Percentiles rank a stretch among this genome's conserved stretches.
phyloP scores from a whole-genome alignment of 768 basidiomycete genomes.

The Tremella fuciformis region DNA sequence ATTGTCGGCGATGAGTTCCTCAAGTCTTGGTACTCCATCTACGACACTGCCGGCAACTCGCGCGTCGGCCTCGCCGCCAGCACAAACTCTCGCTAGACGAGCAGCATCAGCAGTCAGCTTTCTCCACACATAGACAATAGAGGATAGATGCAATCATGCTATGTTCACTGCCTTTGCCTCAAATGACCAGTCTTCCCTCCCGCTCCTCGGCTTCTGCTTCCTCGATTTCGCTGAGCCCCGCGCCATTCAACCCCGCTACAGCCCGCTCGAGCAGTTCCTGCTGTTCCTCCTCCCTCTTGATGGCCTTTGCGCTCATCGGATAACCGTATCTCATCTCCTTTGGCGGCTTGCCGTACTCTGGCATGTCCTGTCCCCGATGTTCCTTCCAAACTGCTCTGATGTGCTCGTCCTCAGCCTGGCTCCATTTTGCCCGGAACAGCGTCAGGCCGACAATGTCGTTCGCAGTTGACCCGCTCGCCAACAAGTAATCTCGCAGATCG shows the following conservation, averaged over 20 bases:
- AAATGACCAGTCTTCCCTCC: too few relatives aligned
- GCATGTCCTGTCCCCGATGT: constrained; percentile 17
- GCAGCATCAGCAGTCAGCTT: too few relatives aligned
- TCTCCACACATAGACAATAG: too few relatives aligned
- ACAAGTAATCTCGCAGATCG: constrained; percentile 16
- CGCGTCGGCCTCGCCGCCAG: constrained; percentile 64
- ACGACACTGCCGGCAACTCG: constrained; percentile 60
- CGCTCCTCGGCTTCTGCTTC: too few relatives aligned
- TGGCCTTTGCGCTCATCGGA: constrained; percentile 23
- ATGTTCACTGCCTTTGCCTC: too few relatives aligned
- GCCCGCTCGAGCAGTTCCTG: constrained; percentile 8
- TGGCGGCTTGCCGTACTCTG: constrained; percentile 31
- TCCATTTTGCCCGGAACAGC: constrained; percentile 18
- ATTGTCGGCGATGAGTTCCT: constrained; percentile 67
- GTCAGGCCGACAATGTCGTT: constrained; percentile 16
- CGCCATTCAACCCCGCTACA: too few relatives aligned
- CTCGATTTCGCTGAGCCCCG: too few relatives aligned
- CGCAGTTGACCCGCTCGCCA: not conserved
- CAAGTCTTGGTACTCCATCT: constrained; percentile 67
- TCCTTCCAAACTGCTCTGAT: constrained; percentile 7
- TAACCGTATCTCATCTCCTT: constrained; percentile 37
- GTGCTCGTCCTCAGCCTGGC: constrained; percentile 12
- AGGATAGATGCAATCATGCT: too few relatives aligned
- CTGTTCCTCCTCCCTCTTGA: constrained; percentile 15
- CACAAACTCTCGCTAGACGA: constrained; percentile 24